Evolutionary conservation across 352 stramenopile genomes (phyloP), one percentile per base, ranked within the genome.

Genomic region (Phytophthora capsici): DNA sequence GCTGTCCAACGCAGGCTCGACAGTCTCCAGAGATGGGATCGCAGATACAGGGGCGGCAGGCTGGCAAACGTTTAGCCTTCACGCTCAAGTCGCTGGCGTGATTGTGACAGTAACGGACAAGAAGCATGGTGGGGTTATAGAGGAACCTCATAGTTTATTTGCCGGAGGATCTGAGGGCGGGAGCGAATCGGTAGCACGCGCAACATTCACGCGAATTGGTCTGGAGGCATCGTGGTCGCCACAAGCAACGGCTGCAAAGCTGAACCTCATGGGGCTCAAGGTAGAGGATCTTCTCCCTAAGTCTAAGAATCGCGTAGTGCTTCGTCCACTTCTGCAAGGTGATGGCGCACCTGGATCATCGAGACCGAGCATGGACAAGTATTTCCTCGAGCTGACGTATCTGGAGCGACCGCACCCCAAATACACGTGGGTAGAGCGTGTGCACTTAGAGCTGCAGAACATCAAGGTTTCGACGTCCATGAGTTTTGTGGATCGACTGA

Each of bases 391-490:
- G 32, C 36, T 93, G 46, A 74, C 73, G 16, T 94, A 93, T 71
- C 51, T 89, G 3, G 83, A 90, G 48, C 79, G 83, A n/a, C 69
- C 77, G 17, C 84, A 94, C 49, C 46, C 77, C 3, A 93, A 91
- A 52, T 91, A 91, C 65, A 78, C 66, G 19, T 92, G 73, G 67
- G 71, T 94, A 17, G 86, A 94, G 43, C 70, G 74, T 32, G 46
- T 91, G 1, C 75, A 65, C 8, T 64, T 91, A 1, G 72, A 90
- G 51, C 44, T 91, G 26, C 84, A 93, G 58, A 83, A 93, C 36
- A 64, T 92, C 17, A 87, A 86, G 38, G 30, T 93, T 3, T 74
- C 83, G 50, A 93, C 86, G 7, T 91, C 86, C 1, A 94, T 93
- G 87, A 77, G 71, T 22, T 95, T 95, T 52, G 77, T 95, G 8